These are phyloP conservation scores for Glebionis coronaria DNA, from an alignment of 129 eudicot species.

Conservation along the genomic window DNA sequence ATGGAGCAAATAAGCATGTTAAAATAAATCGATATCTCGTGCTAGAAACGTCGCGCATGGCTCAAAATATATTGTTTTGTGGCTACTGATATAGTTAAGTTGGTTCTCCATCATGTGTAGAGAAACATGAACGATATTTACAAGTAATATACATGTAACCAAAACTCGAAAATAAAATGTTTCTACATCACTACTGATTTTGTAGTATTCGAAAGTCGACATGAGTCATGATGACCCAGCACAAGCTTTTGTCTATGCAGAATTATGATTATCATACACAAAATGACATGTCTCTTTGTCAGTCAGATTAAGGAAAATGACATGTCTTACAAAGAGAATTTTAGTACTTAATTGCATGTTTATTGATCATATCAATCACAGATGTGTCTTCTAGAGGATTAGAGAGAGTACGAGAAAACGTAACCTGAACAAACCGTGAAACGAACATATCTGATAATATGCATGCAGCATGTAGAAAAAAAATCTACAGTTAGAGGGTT, in stretches of 20 bases:
- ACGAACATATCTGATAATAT: too few species aligned
- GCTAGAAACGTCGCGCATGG: background rate
- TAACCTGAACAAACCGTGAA: too few species aligned
- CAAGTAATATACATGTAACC: background rate
- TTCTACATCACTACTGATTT: too few species aligned
- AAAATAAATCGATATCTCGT: background rate
- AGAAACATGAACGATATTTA: conserved; percentile 4
- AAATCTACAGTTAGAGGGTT: too few species aligned
- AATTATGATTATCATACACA: too few species aligned
- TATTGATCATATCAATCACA: conserved; percentile 8
- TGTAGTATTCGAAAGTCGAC: too few species aligned
- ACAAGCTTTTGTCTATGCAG: too few species aligned
- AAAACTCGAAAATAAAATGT: background rate
- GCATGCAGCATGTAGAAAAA: too few species aligned
- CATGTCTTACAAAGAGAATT: conserved; percentile 1
- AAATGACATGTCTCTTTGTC: too few species aligned
- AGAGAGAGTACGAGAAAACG: too few species aligned
- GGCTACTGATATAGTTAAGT: conserved; percentile 4
- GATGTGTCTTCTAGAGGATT: conserved; percentile 14
- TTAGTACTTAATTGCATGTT: conserved; percentile 7
- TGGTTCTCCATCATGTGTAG: conserved; percentile 20
- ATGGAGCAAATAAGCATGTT: too few species aligned
- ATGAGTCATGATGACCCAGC: too few species aligned
- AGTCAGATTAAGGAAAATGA: conserved; percentile 4
- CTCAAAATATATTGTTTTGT: conserved; percentile 11